Conservation (phyloP, 306 rosid species). For the Ochetophila trinervis region DNA sequence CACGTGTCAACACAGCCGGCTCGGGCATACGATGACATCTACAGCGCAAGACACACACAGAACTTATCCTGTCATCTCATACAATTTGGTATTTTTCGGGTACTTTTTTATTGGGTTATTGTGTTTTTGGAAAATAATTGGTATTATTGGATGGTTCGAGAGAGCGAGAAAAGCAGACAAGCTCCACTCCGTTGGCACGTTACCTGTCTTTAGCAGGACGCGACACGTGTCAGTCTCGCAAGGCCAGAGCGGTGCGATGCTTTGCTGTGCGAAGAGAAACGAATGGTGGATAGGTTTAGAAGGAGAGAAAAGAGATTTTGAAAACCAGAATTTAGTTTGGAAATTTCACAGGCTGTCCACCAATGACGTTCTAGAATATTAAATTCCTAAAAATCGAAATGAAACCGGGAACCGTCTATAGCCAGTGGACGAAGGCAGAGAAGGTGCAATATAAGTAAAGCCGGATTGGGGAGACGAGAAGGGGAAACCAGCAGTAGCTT, state of each 20-base stretch:
- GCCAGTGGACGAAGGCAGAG: constrained; percentile 27
- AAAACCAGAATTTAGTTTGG: background rate
- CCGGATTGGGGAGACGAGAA: background rate
- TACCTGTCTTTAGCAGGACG: constrained; percentile 35
- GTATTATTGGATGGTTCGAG: constrained; percentile 31
- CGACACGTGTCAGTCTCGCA: constrained; percentile 42
- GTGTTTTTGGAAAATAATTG: background rate
- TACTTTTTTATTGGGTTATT: no score
- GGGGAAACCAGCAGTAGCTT: background rate
- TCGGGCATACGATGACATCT: no score
- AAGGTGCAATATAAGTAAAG: constrained; percentile 39
- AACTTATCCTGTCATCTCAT: no score
- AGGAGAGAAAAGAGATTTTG: background rate
- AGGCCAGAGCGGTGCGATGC: background rate
- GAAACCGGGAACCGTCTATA: constrained; percentile 52
- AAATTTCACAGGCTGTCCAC: constrained; percentile 44
- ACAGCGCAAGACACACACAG: no score
- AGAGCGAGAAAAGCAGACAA: constrained; percentile 31
- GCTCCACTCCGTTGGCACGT: constrained; percentile 1
- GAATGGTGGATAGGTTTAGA: background rate
- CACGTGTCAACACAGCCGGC: no score
- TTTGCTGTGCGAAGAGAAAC: constrained; percentile 6
- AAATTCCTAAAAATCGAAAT: background rate
- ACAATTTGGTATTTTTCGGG: no score
- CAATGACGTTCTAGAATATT: constrained; percentile 11